Conservation (phyloP, 352 stramenopile genomes). For the Pseudoperonospora humuli region DNA sequence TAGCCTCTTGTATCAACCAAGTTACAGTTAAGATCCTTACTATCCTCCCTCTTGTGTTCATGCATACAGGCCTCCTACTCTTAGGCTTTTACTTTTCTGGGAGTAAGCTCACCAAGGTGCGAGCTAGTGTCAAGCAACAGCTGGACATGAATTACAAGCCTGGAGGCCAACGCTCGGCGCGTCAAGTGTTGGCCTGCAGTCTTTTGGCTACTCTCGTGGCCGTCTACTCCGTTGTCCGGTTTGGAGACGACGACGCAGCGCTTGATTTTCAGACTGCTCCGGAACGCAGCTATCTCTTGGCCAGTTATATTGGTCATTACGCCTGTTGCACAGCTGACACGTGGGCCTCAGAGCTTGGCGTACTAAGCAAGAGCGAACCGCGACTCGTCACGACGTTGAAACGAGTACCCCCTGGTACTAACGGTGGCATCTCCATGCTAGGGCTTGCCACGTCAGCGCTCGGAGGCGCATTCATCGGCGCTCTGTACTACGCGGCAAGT, state of each 20-base stretch:
- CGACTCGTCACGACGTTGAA: constrained; percentile 80
- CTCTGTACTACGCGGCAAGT: constrained; percentile 50
- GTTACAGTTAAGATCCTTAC: no score
- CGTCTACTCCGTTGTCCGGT: constrained; percentile 33
- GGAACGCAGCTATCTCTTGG: constrained; percentile 39
- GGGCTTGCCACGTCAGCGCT: constrained; percentile 74
- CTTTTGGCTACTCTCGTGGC: constrained; percentile 58
- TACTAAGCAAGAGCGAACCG: constrained; percentile 71
- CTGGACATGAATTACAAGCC: constrained; percentile 71
- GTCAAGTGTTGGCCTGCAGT: constrained; percentile 76
- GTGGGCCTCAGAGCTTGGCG: constrained; percentile 92
- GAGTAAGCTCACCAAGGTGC: constrained; percentile 79
- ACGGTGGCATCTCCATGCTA: constrained; percentile 87
- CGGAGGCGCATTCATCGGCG: constrained; percentile 85
- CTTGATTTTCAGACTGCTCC: constrained; percentile 36
- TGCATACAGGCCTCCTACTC: constrained; percentile 46
- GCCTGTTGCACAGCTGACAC: constrained; percentile 91
- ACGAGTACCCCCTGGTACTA: constrained; percentile 87
- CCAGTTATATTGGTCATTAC: constrained; percentile 89
- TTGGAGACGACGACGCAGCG: constrained; percentile 31
- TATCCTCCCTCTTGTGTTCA: background rate
- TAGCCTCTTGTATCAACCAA: background rate
- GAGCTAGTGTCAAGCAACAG: constrained; percentile 43
- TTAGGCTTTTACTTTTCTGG: constrained; percentile 83
- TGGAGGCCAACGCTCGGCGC: constrained; percentile 65